Evolutionary conservation across 2,329 filamentous ascomycete genomes (phyloP).

Genomic region (Epichloe sp.): DNA sequence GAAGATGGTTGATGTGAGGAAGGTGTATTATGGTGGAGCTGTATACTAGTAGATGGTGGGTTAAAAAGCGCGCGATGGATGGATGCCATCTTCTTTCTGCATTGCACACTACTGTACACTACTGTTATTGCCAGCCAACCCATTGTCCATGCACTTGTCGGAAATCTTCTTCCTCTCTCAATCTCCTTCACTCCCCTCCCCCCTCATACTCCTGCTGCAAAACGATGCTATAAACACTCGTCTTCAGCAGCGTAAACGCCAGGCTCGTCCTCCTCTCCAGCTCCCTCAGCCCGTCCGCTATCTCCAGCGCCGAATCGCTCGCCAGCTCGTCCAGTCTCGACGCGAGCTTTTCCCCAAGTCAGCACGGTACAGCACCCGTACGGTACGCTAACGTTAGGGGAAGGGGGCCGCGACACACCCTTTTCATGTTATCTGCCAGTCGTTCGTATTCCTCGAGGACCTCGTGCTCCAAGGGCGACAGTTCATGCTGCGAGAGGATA

Average conservation of each 20-base stretch:
- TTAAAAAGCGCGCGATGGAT: too few relatives aligned
- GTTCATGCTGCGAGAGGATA: slow-evolving; percentile 36
- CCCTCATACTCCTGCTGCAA: slow-evolving; percentile 90
- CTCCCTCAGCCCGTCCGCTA: slow-evolving; percentile 73
- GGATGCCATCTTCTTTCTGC: too few relatives aligned
- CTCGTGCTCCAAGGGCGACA: slow-evolving; percentile 80
- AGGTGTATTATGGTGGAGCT: slow-evolving; percentile 88
- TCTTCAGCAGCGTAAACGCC: slow-evolving; percentile 91
- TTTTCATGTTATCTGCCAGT: slow-evolving; percentile 80
- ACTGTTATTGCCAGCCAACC: too few relatives aligned
- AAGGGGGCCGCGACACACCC: slow-evolving; percentile 36
- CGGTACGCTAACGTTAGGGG: too few relatives aligned
- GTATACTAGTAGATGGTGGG: slow-evolving; percentile 34
- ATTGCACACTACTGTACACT: too few relatives aligned
- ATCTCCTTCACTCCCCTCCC: slow-evolving; percentile 38
- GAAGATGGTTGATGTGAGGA: slow-evolving; percentile 91
- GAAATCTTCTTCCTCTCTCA: rapidly evolving
- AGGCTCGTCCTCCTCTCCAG: slow-evolving; percentile 89
- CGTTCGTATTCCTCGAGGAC: slow-evolving; percentile 88
- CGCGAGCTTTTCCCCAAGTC: slow-evolving; percentile 34
- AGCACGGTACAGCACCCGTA: too few relatives aligned
- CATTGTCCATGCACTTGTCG: too few relatives aligned
- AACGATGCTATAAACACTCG: slow-evolving; percentile 97
- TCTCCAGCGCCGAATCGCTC: slow-evolving; percentile 61
- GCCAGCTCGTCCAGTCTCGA: slow-evolving; percentile 49